Evolutionary conservation across 306 rosid species (phyloP).

Genomic region (Mimosa bimucronata): DNA sequence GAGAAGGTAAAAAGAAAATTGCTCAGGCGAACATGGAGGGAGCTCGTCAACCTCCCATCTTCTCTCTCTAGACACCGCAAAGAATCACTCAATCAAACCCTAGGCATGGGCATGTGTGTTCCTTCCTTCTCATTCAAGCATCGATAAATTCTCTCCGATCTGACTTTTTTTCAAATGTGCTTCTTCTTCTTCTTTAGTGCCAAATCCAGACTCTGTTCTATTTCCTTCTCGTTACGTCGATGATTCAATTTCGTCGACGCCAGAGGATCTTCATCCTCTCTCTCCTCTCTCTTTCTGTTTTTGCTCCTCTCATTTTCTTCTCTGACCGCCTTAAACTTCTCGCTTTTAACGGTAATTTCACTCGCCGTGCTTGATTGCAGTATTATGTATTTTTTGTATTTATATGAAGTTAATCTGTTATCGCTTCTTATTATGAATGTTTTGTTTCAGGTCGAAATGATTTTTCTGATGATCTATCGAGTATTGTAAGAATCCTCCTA

Average conservation of each 20-base stretch:
- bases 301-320: conserved; percentile 78
- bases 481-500: conserved; percentile 66
- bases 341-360: conserved; percentile 52
- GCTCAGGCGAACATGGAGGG: conserved; percentile 63
- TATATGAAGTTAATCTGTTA: neutral
- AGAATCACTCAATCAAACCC: conserved; percentile 58
- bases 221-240: conserved; percentile 46
- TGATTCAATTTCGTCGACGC: conserved; percentile 77
- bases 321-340: conserved; percentile 55
- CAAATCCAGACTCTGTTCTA: conserved; percentile 28
- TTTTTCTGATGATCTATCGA: conserved; percentile 69
- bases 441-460: conserved; percentile 65
- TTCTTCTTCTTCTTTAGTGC: conserved; percentile 17
- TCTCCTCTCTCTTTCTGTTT: conserved; percentile 76
- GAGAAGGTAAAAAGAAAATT: conserved; percentile 4
- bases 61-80: conserved; percentile 44
- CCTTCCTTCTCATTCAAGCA: conserved; percentile 55
- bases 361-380: neutral
- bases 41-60: conserved; percentile 26
- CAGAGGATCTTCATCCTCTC: conserved; percentile 93
- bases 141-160: conserved; percentile 51
- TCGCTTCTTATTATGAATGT: conserved; percentile 13
- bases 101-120: conserved; percentile 33
- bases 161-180: conserved; percentile 59
- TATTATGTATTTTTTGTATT: neutral